A percentile compares a stretch with the other conserved stretches of the same genome.
Conservation (phyloP, 768 basidiomycete species). For the Coprinopsis strossmayeri region DNA sequence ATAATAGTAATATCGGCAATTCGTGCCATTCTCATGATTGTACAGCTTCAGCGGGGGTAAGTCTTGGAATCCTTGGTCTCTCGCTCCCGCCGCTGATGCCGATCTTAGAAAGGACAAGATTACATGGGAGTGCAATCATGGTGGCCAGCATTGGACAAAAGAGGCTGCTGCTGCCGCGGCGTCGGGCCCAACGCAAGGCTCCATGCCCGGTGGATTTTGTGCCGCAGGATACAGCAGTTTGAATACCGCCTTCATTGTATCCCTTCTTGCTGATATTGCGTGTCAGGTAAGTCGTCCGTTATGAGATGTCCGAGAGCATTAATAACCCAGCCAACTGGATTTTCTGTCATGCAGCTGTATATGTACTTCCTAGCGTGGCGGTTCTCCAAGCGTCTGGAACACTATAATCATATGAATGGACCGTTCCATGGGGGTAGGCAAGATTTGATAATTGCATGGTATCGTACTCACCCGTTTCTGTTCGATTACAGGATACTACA, state of each 20-base stretch:
- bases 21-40: slow-evolving; percentile 67
- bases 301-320: slow-evolving; percentile 10
- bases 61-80: slow-evolving; percentile 19
- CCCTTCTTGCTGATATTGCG: slow-evolving; percentile 54
- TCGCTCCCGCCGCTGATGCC: slow-evolving; percentile 12
- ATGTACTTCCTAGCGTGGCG: slow-evolving; percentile 75
- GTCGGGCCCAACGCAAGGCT: slow-evolving; percentile 40
- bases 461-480: slow-evolving; percentile 18
- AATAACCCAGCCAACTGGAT: slow-evolving; percentile 4
- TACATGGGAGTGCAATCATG: slow-evolving; percentile 67
- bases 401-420: slow-evolving; percentile 60
- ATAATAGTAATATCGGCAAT: slow-evolving; percentile 57
- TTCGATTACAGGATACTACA: slow-evolving; percentile 41
- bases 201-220: slow-evolving; percentile 55
- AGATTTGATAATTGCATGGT: slow-evolving; percentile 12
- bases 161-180: slow-evolving; percentile 35
- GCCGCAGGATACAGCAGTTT: slow-evolving; percentile 51
- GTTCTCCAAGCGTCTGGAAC: slow-evolving; percentile 62
- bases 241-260: slow-evolving; percentile 59
- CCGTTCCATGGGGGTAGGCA: slow-evolving; percentile 51
- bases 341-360: slow-evolving; percentile 53
- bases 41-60: slow-evolving; percentile 64
- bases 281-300: slow-evolving; percentile 49
- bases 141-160: slow-evolving; percentile 54
- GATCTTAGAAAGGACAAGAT: slow-evolving; percentile 57